Evolutionary conservation across 495 filamentous ascomycete species (phyloP), one percentile per base, ranked within the genome.

Genomic region (Lasiosphaeris hirsuta): DNA sequence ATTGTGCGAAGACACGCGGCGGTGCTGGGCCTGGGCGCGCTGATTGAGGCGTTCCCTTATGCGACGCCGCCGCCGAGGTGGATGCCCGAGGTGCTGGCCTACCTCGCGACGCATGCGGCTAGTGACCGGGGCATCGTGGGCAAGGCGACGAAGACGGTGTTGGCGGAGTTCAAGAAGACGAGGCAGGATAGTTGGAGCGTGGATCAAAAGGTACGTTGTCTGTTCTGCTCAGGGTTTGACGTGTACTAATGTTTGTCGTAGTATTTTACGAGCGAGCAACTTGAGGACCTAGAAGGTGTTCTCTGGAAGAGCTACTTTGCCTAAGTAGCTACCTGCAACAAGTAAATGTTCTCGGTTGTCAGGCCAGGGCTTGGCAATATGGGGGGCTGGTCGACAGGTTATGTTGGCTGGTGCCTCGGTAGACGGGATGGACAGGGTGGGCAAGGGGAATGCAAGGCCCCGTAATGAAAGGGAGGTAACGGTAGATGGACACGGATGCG

Each of bases 231-330:
- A 0, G 9, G 17, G 34, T 0, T 4, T 10, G 7, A 7, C 9
- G 19, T 14, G 33, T 30, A 56, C 53, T 59, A 40, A 60, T 36
- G 45, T 66, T 37, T 48, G 5, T 47, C 23, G 23, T 63, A 97
- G 93, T 92, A 90, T 46, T 98, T 98, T 64, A 89, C 89, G 2
- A 73, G 84, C 15, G 93, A 97, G 62, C 94, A 98, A 66, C 80
- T 97, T 1, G 94, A 96, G 69, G 93, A 97, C 69, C 75, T 98
- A 17, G 92, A 96, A 63, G 94, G 94, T 42, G 95, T 97, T 38
- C 78, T 99, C 55, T 99, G 95, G 95, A 97, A 97, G 85, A 96
- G 92, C 67, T 99, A 99, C 69, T 99, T 97, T 78, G 94, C 94
- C 54, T 97, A 58, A 67, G 30, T 50, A 5, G 23, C 23, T 30